phyloP scores from a whole-genome alignment of 2,329 filamentous ascomycete genomes.

The Colletotrichum filicis region DNA sequence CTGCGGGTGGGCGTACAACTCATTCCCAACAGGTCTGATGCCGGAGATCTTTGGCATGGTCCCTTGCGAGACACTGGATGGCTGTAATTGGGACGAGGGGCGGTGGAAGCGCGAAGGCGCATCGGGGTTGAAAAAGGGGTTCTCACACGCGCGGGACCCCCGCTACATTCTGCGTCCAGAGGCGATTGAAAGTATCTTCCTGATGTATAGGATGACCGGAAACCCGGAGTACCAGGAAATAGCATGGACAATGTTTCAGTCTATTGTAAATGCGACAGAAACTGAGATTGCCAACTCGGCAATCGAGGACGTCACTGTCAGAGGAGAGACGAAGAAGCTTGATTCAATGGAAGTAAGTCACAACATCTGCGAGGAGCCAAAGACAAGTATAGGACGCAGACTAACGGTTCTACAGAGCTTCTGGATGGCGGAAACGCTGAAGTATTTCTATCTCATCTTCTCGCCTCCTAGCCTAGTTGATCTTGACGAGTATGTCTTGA shows the following conservation, averaged over 20 bases:
- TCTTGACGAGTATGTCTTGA: constrained; percentile 75
- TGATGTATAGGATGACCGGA: constrained; percentile 65
- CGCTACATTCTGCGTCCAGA: constrained; percentile 64
- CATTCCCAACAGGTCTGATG: constrained; percentile 62
- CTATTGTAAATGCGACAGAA: constrained; percentile 56
- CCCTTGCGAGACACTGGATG: constrained; percentile 51
- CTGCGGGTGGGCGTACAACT: constrained; percentile 61
- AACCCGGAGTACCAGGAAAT: constrained; percentile 58
- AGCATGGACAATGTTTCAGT: constrained; percentile 64
- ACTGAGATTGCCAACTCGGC: constrained; percentile 60
- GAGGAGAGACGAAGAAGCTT: constrained; percentile 51
- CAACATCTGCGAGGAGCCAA: constrained; percentile 32
- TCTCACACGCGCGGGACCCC: constrained; percentile 66
- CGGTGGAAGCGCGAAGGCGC: constrained; percentile 38
- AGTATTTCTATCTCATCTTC: constrained; percentile 81
- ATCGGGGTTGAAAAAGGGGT: constrained; percentile 61
- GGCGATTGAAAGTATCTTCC: constrained; percentile 64
- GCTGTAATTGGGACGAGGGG: constrained; percentile 57
- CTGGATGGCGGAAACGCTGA: constrained; percentile 79
- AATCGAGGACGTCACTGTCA: constrained; percentile 60
- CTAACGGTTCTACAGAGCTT: constrained; percentile 64
- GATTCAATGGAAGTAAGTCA: constrained; percentile 49
- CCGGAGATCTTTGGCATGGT: constrained; percentile 59
- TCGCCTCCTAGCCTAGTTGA: constrained; percentile 70
- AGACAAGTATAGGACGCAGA: background rate